These are phyloP conservation scores for Corrigiola litoralis DNA, from an alignment of 179 eudicot species.

Conservation along the genomic window DNA sequence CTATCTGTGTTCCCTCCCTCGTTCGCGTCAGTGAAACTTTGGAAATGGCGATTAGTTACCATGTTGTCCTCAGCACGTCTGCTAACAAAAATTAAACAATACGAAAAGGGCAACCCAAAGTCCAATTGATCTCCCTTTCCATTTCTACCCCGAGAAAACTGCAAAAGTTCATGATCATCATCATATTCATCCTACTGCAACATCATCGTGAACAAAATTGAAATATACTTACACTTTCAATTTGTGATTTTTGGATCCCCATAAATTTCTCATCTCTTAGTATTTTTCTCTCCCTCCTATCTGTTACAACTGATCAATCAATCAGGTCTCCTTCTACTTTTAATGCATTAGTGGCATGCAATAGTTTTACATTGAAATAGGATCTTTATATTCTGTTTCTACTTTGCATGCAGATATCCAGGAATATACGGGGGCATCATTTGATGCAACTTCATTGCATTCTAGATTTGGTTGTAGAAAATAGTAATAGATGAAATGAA, in stretches of 20 bases:
- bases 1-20: too few relatives aligned
- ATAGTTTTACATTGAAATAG: too few relatives aligned
- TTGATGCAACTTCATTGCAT: not conserved
- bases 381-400: not conserved
- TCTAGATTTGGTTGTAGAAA: not conserved
- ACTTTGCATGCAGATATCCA: too few relatives aligned
- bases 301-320: too few relatives aligned
- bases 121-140: not conserved
- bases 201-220: not conserved
- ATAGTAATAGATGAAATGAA: constrained; percentile 39
- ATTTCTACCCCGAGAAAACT: not conserved
- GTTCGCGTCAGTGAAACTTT: not conserved
- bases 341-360: too few relatives aligned
- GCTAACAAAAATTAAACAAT: too few relatives aligned
- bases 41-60: not conserved
- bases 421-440: not conserved
- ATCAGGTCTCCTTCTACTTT: too few relatives aligned
- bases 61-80: constrained; percentile 10
- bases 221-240: not conserved
- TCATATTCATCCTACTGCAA: not conserved
- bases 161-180: not conserved
- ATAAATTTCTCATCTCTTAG: too few relatives aligned
- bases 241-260: not conserved
- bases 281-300: too few relatives aligned
- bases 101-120: not conserved